These are phyloP conservation scores for Physcomitrium patens DNA, from an alignment of 225 moss, liverwort and hornwort species.

Conservation along the genomic window DNA sequence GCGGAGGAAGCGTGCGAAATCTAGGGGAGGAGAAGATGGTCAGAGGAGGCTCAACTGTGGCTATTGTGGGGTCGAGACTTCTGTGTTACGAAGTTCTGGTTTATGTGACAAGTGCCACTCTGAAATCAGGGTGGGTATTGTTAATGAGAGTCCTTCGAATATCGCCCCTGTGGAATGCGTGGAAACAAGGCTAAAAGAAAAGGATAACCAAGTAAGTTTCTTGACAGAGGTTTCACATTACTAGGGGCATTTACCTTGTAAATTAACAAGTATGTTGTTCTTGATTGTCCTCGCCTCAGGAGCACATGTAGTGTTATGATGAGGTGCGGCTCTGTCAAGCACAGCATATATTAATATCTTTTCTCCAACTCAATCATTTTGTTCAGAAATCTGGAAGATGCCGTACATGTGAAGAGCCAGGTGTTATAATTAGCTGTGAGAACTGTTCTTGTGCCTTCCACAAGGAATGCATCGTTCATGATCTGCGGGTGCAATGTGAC, in stretches of 20 bases:
- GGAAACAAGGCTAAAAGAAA: constrained; percentile 35
- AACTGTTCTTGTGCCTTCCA: constrained; percentile 72
- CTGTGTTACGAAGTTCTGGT: constrained; percentile 48
- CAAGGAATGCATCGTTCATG: constrained; percentile 73
- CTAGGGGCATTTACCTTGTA: background rate
- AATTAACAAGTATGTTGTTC: background rate
- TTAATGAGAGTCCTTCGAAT: constrained; percentile 37
- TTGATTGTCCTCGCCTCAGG: too few species aligned
- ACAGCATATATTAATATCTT: background rate
- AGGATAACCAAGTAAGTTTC: constrained; percentile 46
- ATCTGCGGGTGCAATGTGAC: constrained; percentile 52
- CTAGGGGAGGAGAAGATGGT: constrained; percentile 48
- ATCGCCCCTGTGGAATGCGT: constrained; percentile 38
- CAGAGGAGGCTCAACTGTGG: constrained; percentile 57
- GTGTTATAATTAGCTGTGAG: constrained; percentile 72
- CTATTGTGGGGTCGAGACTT: constrained; percentile 53
- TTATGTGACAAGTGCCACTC: constrained; percentile 63
- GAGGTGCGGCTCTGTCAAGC: too few species aligned
- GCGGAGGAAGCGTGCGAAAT: constrained; percentile 62
- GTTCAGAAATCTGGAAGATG: constrained; percentile 72
- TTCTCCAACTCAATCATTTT: constrained; percentile 4
- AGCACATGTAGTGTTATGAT: too few species aligned
- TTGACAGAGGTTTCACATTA: background rate
- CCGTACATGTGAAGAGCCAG: constrained; percentile 72
- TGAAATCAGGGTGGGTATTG: constrained; percentile 47